Evolutionary conservation across 176 grass and related monocot species (phyloP).

Genomic region (Ensete glaucum): DNA sequence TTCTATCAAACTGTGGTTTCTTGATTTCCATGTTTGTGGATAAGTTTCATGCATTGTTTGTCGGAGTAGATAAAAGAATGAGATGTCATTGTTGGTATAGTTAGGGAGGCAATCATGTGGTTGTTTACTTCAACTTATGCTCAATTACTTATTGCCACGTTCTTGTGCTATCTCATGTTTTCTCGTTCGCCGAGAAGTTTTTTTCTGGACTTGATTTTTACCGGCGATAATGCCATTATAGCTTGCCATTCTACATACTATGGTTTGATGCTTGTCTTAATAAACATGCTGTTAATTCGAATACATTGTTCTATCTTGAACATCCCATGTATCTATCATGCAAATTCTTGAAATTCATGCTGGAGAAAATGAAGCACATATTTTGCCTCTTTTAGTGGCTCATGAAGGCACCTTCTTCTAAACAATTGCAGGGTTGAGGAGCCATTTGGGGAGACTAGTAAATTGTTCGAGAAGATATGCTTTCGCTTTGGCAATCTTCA

Average conservation of each 20-base stretch:
- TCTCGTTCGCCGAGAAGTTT: neutral
- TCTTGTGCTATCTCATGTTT: neutral
- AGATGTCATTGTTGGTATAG: neutral
- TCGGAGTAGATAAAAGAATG: neutral
- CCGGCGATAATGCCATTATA: too few species aligned
- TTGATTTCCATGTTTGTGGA: neutral
- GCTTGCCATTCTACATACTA: too few species aligned
- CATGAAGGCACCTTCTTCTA: neutral
- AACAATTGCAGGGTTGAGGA: neutral
- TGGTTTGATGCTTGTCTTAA: too few species aligned
- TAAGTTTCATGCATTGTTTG: neutral
- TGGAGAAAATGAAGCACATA: neutral
- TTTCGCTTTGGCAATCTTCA: conserved; percentile 25
- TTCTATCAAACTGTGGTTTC: neutral
- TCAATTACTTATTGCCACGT: neutral
- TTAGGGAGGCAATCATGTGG: neutral
- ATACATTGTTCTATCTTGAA: too few species aligned
- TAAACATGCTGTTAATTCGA: too few species aligned
- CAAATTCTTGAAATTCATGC: neutral
- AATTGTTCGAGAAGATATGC: conserved; percentile 34
- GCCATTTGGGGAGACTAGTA: neutral
- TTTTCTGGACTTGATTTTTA: too few species aligned
- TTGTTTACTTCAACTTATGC: neutral
- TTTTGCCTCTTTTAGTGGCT: too few species aligned
- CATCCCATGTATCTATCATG: neutral